Conservation (phyloP, 179 eudicot genomes). For the Silene noctiflora region DNA sequence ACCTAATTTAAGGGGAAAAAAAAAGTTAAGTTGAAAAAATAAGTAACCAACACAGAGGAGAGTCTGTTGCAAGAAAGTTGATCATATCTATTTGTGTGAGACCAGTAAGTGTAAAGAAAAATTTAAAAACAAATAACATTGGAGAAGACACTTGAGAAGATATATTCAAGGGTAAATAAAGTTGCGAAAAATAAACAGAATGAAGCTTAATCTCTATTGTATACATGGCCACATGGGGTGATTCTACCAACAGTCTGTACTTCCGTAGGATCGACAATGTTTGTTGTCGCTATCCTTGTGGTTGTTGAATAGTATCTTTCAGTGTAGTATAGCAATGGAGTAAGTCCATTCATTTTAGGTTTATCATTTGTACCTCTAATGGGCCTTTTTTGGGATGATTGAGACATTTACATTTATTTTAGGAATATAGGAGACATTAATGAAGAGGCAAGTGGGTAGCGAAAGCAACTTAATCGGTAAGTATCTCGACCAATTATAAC, state of each 20-base stretch:
- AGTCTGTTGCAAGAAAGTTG: too few species aligned
- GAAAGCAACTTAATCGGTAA: neutral
- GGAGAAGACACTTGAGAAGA: neutral
- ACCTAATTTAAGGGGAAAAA: too few species aligned
- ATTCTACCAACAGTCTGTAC: neutral
- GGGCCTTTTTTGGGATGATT: neutral
- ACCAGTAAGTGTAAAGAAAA: too few species aligned
- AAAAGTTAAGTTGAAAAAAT: too few species aligned
- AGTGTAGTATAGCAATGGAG: neutral
- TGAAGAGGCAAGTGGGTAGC: neutral
- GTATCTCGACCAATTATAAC: neutral
- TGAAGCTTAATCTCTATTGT: neutral
- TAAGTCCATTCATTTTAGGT: neutral
- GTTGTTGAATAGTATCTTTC: neutral
- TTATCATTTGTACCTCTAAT: neutral
- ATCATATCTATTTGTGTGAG: too few species aligned
- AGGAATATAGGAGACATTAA: conserved; percentile 8
- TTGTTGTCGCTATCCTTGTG: neutral
- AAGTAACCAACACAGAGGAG: too few species aligned
- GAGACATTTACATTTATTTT: neutral
- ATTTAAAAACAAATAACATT: too few species aligned
- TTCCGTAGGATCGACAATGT: neutral
- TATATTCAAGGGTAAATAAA: neutral
- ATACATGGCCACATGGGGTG: neutral
- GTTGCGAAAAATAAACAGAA: neutral